phyloP scores from a whole-genome alignment of 345 rosid species.

The Populus euphratica region DNA sequence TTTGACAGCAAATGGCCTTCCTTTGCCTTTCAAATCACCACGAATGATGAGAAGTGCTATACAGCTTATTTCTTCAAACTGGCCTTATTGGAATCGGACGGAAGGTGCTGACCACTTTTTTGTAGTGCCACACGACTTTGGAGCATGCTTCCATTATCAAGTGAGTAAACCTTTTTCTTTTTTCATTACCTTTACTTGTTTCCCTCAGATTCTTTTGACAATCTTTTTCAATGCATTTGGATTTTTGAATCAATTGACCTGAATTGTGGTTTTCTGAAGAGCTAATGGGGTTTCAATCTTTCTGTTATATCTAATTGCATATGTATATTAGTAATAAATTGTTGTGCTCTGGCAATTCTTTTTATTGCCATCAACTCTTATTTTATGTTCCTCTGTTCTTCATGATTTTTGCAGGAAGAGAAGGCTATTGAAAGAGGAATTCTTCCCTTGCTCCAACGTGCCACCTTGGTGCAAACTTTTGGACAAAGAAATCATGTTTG shows the following conservation, averaged over 20 bases:
- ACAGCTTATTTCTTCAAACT: constrained; percentile 33
- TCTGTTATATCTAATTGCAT: background rate
- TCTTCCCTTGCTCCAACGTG: constrained; percentile 67
- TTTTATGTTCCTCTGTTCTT: background rate
- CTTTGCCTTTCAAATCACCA: constrained; percentile 35
- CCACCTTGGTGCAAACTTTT: constrained; percentile 90
- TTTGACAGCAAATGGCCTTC: constrained; percentile 36
- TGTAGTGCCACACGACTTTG: constrained; percentile 34
- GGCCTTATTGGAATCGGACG: constrained; percentile 28
- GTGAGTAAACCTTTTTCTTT: constrained; percentile 8
- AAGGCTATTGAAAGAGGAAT: constrained; percentile 85
- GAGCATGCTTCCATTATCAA: constrained; percentile 29
- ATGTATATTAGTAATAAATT: background rate
- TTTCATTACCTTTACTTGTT: background rate
- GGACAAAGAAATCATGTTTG: constrained; percentile 96
- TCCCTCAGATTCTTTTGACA: background rate
- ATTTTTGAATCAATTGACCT: constrained; percentile 2
- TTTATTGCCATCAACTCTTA: background rate
- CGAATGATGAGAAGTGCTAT: constrained; percentile 35
- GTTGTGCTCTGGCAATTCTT: background rate
- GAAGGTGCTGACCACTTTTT: constrained; percentile 37
- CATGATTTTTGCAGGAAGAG: constrained; percentile 58
- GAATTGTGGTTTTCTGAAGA: background rate
- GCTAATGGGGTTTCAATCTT: background rate
- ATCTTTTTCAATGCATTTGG: background rate